phyloP scores from a whole-genome alignment of 164 flowering plant genomes.

The Taxillus chinensis region DNA sequence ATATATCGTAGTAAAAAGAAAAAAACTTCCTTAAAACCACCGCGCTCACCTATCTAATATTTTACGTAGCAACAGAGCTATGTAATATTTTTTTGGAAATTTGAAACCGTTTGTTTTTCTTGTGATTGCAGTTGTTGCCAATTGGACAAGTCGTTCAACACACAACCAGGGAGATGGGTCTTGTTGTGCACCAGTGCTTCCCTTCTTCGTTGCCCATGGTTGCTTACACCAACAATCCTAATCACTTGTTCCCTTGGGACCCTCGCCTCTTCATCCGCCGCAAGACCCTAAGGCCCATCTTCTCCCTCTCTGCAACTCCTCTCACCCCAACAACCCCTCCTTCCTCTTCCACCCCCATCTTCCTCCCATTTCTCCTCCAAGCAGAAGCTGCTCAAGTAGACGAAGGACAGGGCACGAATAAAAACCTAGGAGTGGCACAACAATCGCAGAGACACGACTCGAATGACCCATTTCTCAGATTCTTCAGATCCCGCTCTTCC shows the following conservation, averaged over 20 bases:
- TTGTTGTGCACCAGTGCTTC: neutral
- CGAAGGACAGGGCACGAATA: neutral
- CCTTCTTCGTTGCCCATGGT: neutral
- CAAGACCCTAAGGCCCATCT: conserved; percentile 10
- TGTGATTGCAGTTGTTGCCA: too few relatives aligned
- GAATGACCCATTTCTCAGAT: conserved; percentile 49
- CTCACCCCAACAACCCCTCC: conserved; percentile 15
- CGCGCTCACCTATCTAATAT: too few relatives aligned
- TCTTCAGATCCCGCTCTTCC: conserved; percentile 55
- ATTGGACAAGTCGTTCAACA: too few relatives aligned
- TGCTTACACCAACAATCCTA: neutral
- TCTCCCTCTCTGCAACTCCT: conserved; percentile 18
- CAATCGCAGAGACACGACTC: conserved; percentile 10
- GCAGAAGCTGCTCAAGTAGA: conserved; percentile 15
- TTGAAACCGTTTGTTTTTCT: too few relatives aligned
- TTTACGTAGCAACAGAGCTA: too few relatives aligned
- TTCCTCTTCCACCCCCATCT: conserved; percentile 24
- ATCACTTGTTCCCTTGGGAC: neutral
- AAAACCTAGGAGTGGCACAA: conserved; percentile 4
- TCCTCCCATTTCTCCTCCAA: conserved; percentile 43
- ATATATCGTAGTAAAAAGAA: too few relatives aligned
- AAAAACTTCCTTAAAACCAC: too few relatives aligned
- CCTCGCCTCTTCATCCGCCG: conserved; percentile 3
- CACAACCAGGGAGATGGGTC: too few relatives aligned
- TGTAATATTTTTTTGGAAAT: too few relatives aligned